These are phyloP conservation scores for Thelephora terrestris DNA, from an alignment of 1,284 basidiomycete genomes.

Conservation along the genomic window DNA sequence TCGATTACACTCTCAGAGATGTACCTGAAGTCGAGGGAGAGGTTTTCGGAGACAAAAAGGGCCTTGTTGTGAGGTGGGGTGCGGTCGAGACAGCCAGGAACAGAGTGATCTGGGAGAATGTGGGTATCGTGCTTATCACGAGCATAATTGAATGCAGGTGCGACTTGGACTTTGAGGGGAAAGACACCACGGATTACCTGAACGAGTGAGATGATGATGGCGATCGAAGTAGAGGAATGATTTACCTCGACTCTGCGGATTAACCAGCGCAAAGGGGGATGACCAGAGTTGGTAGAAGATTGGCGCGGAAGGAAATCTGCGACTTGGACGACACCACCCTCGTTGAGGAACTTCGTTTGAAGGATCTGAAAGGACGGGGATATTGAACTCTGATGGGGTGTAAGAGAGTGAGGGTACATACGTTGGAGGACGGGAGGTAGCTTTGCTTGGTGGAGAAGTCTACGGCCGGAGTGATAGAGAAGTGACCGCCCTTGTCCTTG, in stretches of 20 bases:
- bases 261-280: conserved; percentile 77
- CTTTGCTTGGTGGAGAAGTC: conserved; percentile 73
- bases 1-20: conserved; percentile 47
- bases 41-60: conserved; percentile 51
- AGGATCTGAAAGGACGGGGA: conserved; percentile 37
- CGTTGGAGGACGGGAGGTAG: conserved; percentile 82
- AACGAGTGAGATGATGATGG: not conserved
- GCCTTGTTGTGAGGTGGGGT: conserved; percentile 43
- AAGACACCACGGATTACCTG: conserved; percentile 70
- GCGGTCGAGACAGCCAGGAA: conserved; percentile 17
- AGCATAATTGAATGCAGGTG: conserved; percentile 91
- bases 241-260: conserved; percentile 73
- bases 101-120: conserved; percentile 41
- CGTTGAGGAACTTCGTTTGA: conserved; percentile 83
- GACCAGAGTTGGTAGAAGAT: conserved; percentile 30
- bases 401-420: conserved; percentile 23
- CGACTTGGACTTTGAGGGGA: conserved; percentile 75
- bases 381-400: not conserved
- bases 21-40: conserved; percentile 71
- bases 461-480: conserved; percentile 67
- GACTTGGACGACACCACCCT: conserved; percentile 54
- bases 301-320: conserved; percentile 73
- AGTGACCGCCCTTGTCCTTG: conserved; percentile 89
- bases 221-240: not conserved
- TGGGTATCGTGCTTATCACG: conserved; percentile 59